Evolutionary conservation across 805 yeast species (phyloP).

Genomic region (Candida broadrunensis): DNA sequence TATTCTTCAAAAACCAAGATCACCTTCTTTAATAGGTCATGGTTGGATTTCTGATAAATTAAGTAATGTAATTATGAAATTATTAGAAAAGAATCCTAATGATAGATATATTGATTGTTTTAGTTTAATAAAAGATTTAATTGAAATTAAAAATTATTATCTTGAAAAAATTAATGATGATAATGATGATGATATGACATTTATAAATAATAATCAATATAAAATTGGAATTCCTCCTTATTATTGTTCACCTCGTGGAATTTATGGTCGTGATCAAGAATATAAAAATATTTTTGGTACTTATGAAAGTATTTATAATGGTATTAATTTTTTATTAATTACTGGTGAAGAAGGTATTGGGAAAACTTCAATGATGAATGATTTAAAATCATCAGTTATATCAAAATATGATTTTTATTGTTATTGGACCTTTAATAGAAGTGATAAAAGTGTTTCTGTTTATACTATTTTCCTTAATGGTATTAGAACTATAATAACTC

Average conservation of each 20-base stretch:
- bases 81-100: too few species aligned
- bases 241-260: too few species aligned
- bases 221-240: too few species aligned
- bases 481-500: too few species aligned
- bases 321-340: constrained; percentile 25
- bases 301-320: constrained; percentile 8
- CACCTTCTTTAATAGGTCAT: constrained; percentile 30
- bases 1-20: constrained; percentile 37
- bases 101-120: too few species aligned
- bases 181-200: too few species aligned
- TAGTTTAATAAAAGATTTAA: constrained; percentile 39
- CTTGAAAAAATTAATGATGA: constrained; percentile 8
- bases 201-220: too few species aligned
- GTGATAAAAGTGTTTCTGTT: too few species aligned
- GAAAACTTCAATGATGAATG: constrained; percentile 40
- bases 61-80: too few species aligned
- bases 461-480: too few species aligned
- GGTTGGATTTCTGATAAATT: constrained; percentile 27
- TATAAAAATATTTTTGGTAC: constrained; percentile 5
- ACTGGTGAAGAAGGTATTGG: constrained; percentile 47
- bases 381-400: constrained; percentile 31
- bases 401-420: constrained; percentile 26
- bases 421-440: constrained; percentile 28
- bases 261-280: constrained; percentile 12
- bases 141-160: constrained; percentile 17